Base-by-base conservation (phyloP, 2,329 filamentous ascomycete species). In the Parasarocladium wereldwijsianum region DNA sequence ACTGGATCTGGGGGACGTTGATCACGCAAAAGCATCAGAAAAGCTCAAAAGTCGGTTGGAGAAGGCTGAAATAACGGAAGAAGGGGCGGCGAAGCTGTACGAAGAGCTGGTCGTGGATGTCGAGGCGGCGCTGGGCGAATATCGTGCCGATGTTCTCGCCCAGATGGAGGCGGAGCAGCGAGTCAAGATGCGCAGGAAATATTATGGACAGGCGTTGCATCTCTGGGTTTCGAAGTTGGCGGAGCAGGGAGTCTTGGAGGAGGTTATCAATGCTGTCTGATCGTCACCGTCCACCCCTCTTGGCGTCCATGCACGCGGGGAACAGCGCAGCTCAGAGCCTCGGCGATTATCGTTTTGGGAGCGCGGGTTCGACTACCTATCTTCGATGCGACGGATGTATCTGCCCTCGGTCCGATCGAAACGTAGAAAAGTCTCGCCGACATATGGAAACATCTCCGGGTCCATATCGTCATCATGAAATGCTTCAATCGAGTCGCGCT, bases 151-250 rank as follows among this genome's bases (percentile, higher is more conserved):
- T 42, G 40, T 58, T 19, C 47, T 50, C 5, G 40, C 41, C 10
- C 15, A 23, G 4, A 52, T 62, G 22, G 59, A 62, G 9, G 66
- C 71, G 34, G 57, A 66, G 14, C 51, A 59, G 26, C 62, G 64
- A 26, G 67, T 72, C 4, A 52, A 55, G 14, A 62, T 63, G 17
- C 58, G 73, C 3, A 65, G 67, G 42, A 65, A 71, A 43, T 80
- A 92, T 43, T 81, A 80, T 43, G 74, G 70, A 1, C 70, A 72
- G 1, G 69, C 73, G 1, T 62, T 87, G 14, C 71, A 80, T 40
- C 58, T 53, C 21, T 87, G 81, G 74, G 51, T 86, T 25, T 64
- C 66, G 38, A 69, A 67, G 36, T 60, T 92, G 34, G 77, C 77
- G 1, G 70, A 74, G 35, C 75, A 76, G 41, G 72, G 70, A 1